Evolutionary conservation across 1,284 basidiomycete genomes (phyloP).

Genomic region (Sanghuangporus sanghuang): DNA sequence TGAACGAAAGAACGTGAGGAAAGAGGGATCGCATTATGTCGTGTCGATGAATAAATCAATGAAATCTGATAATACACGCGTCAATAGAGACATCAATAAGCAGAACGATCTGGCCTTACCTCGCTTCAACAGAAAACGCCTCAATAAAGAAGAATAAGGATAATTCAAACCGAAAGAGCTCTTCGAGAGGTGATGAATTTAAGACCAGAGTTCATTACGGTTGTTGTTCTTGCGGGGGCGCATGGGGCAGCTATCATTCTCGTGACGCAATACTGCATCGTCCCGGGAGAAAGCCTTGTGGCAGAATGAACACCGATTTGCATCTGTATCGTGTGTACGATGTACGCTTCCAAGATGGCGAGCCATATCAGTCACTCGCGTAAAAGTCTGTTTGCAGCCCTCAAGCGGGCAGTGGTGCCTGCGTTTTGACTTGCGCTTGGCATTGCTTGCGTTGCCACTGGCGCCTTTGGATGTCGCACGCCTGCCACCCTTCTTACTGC

Average conservation of each 20-base stretch:
- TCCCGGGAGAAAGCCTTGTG: slow-evolving; percentile 18
- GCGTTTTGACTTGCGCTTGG: slow-evolving; percentile 14
- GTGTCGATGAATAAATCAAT: neutral
- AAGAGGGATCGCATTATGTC: neutral
- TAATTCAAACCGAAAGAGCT: neutral
- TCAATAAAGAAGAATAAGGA: neutral
- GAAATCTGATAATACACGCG: neutral
- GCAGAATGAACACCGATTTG: slow-evolving; percentile 17
- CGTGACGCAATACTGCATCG: slow-evolving; percentile 18
- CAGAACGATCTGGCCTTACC: neutral
- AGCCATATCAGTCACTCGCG: slow-evolving; percentile 17
- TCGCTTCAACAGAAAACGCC: neutral
- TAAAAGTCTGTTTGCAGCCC: slow-evolving; percentile 17
- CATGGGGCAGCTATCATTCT: slow-evolving; percentile 18
- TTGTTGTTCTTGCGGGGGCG: slow-evolving; percentile 15
- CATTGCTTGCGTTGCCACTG: neutral
- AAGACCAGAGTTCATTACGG: slow-evolving; percentile 7
- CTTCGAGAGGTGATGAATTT: neutral
- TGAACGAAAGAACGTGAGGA: neutral
- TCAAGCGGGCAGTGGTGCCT: slow-evolving; percentile 13
- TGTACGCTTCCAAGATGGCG: slow-evolving; percentile 17
- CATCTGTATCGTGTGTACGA: slow-evolving; percentile 9
- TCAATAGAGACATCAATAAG: neutral
- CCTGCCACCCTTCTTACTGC: neutral
- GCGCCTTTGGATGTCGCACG: neutral